phyloP scores from a whole-genome alignment of 805 yeast genomes.

The Wickerhamomyces silvicola region DNA sequence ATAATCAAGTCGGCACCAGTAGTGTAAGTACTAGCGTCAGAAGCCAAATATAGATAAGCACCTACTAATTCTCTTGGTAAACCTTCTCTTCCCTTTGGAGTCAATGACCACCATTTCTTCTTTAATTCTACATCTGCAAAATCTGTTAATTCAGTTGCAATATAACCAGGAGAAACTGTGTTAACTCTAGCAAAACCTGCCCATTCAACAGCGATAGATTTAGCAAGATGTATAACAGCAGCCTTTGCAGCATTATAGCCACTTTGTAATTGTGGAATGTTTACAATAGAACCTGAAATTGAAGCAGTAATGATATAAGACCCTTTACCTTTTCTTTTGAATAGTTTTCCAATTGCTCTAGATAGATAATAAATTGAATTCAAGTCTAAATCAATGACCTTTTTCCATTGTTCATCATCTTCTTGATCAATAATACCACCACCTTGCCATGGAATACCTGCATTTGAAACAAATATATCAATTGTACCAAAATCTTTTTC shows the following conservation, averaged over 20 bases:
- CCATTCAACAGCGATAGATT: slow-evolving; percentile 84
- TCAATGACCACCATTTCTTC: slow-evolving; percentile 41
- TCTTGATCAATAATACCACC: slow-evolving; percentile 49
- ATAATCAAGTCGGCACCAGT: slow-evolving; percentile 74
- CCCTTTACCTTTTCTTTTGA: slow-evolving; percentile 70
- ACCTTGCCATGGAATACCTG: slow-evolving; percentile 78
- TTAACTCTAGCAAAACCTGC: slow-evolving; percentile 78
- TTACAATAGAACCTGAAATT: slow-evolving; percentile 84
- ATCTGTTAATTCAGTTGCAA: slow-evolving; percentile 60
- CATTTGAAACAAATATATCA: slow-evolving; percentile 84
- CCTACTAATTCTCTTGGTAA: slow-evolving; percentile 70
- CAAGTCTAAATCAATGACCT: slow-evolving; percentile 67
- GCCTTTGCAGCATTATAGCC: slow-evolving; percentile 87
- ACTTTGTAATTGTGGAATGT: slow-evolving; percentile 82
- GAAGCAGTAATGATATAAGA: slow-evolving; percentile 82
- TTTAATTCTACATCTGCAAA: slow-evolving; percentile 39
- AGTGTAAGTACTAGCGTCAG: slow-evolving; percentile 73
- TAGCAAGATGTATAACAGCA: slow-evolving; percentile 68
- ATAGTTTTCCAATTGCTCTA: slow-evolving; percentile 64
- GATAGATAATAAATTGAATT: slow-evolving; percentile 80
- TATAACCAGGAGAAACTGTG: slow-evolving; percentile 83
- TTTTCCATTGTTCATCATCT: slow-evolving; percentile 54
- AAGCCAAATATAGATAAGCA: slow-evolving; percentile 72
- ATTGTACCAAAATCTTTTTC: slow-evolving; percentile 64
- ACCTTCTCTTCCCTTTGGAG: slow-evolving; percentile 74